Conservation (phyloP, 2,329 filamentous ascomycete species). For the Colletotrichum navitas region DNA sequence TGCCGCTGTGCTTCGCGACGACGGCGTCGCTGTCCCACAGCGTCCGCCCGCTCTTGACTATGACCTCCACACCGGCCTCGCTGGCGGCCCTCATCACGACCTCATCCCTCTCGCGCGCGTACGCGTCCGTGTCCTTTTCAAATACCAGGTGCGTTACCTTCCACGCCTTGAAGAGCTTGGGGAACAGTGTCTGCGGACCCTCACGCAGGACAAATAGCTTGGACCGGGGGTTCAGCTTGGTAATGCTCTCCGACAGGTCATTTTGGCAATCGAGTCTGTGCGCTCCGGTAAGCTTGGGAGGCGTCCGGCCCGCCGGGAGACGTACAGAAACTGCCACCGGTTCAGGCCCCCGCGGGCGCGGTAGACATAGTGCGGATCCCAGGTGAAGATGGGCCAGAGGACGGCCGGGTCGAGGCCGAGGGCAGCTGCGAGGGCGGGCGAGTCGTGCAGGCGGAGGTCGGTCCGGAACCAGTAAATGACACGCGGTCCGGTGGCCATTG, state of each 20-base stretch:
- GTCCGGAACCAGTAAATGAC: conserved; percentile 86
- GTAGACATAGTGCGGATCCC: conserved; percentile 86
- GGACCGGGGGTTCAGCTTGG: conserved; percentile 76
- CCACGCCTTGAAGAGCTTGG: conserved; percentile 81
- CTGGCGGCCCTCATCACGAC: conserved; percentile 70
- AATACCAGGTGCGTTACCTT: conserved; percentile 81
- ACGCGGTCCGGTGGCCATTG: conserved; percentile 32
- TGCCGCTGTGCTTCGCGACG: conserved; percentile 73
- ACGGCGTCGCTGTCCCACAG: conserved; percentile 81
- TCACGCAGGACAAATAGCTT: conserved; percentile 80
- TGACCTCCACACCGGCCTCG: conserved; percentile 75
- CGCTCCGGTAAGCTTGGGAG: not conserved
- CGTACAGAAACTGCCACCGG: conserved; percentile 78
- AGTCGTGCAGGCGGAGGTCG: conserved; percentile 82
- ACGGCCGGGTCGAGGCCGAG: conserved; percentile 76
- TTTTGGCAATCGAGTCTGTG: conserved; percentile 77
- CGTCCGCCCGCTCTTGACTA: conserved; percentile 74
- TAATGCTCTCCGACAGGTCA: conserved; percentile 76
- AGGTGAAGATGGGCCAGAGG: conserved; percentile 83
- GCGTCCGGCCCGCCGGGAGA: not conserved
- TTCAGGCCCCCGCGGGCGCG: conserved; percentile 77
- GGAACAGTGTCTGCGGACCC: conserved; percentile 77
- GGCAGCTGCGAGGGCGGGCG: conserved; percentile 78
- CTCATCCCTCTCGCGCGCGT: conserved; percentile 74
- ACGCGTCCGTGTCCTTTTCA: conserved; percentile 83